Evolutionary conservation across 495 filamentous ascomycete genomes (phyloP).

Genomic region (Aspergillus panamensis): DNA sequence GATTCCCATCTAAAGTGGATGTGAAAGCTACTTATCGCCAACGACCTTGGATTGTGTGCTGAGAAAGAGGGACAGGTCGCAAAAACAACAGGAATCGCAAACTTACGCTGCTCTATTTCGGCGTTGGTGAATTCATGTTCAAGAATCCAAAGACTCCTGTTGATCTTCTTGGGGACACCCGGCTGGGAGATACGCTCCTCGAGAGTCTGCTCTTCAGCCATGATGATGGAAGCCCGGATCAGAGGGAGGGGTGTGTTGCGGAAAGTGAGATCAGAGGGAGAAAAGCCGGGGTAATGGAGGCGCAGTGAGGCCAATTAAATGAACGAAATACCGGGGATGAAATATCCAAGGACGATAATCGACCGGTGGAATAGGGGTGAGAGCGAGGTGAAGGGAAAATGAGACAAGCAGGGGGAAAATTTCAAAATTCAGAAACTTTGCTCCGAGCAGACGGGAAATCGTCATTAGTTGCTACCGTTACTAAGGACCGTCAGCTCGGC

Average conservation of each 20-base stretch:
- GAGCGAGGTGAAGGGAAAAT: background rate
- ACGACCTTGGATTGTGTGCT: background rate
- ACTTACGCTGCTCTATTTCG: conserved; percentile 44
- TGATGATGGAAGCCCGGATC: conserved; percentile 17
- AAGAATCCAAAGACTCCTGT: conserved; percentile 34
- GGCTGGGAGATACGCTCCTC: conserved; percentile 35
- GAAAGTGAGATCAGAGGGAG: conserved; percentile 3
- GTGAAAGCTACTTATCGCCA: background rate
- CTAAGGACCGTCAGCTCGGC: background rate
- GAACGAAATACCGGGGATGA: background rate
- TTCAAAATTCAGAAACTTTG: conserved; percentile 7
- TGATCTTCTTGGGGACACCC: conserved; percentile 29
- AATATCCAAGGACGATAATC: background rate
- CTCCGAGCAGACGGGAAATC: conserved; percentile 7
- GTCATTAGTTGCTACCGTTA: background rate
- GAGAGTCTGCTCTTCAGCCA: conserved; percentile 29
- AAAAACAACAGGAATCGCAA: conserved; percentile 3
- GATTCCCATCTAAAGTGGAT: too few relatives aligned
- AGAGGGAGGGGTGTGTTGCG: conserved; percentile 2
- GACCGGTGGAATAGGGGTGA: background rate
- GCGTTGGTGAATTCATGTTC: conserved; percentile 39
- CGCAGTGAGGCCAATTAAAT: conserved; percentile 12
- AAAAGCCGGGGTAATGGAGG: conserved; percentile 17
- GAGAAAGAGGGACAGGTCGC: background rate
- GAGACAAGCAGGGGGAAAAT: background rate